phyloP scores from a whole-genome alignment of 768 basidiomycete genomes.

The Austroboletus festivus region DNA sequence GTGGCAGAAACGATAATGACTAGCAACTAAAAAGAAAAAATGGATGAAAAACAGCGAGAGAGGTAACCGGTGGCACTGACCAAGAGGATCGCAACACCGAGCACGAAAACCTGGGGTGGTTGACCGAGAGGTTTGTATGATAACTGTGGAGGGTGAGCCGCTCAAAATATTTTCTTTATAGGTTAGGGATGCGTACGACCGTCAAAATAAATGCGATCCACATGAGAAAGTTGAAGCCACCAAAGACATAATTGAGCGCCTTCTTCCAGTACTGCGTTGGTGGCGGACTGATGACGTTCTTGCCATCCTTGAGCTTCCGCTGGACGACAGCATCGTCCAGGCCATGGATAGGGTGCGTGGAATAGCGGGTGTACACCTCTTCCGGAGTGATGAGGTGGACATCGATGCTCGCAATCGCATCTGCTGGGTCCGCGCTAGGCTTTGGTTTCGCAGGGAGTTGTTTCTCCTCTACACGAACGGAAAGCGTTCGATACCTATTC shows the following conservation, averaged over 20 bases:
- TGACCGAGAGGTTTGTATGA: slow-evolving; percentile 50
- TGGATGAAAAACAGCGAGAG: too few relatives aligned
- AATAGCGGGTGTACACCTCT: slow-evolving; percentile 43
- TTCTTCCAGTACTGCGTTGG: slow-evolving; percentile 47
- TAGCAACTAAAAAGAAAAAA: slow-evolving; percentile 29
- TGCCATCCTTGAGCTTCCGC: slow-evolving; percentile 35
- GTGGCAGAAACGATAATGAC: slow-evolving; percentile 39
- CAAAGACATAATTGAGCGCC: slow-evolving; percentile 49
- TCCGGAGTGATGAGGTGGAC: slow-evolving; percentile 43
- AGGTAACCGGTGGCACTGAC: slow-evolving; percentile 29
- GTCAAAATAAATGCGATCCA: slow-evolving; percentile 50
- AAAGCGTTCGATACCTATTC: slow-evolving; percentile 41
- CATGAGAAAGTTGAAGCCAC: slow-evolving; percentile 56
- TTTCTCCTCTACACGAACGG: slow-evolving; percentile 39
- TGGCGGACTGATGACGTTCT: slow-evolving; percentile 48
- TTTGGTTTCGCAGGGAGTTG: slow-evolving; percentile 16
- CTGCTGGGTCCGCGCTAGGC: slow-evolving; percentile 29
- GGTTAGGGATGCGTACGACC: slow-evolving; percentile 27
- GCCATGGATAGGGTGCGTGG: slow-evolving; percentile 41
- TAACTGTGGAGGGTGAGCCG: slow-evolving; percentile 32
- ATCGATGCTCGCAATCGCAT: slow-evolving; percentile 43
- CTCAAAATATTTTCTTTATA: too few relatives aligned
- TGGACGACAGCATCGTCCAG: slow-evolving; percentile 42
- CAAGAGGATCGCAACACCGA: slow-evolving; percentile 47
- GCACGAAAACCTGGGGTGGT: slow-evolving; percentile 39